phyloP scores from a whole-genome alignment of 371 early-diverging fungal genomes.

The Haplosporangium sp. region DNA sequence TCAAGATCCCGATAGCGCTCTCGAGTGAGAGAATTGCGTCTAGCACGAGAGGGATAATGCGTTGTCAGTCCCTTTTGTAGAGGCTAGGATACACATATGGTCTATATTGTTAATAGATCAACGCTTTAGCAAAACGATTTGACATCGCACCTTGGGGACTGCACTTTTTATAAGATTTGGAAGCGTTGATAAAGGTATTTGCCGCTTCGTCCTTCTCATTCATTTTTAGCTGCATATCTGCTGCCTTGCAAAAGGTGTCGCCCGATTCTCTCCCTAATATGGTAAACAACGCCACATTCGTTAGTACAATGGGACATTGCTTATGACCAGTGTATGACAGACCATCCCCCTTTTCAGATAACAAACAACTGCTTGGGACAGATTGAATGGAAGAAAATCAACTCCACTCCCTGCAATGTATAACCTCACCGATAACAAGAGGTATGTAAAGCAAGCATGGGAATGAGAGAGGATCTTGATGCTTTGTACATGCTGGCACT shows the following conservation, averaged over 20 bases:
- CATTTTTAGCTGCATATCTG: constrained; percentile 74
- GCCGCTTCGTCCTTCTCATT: constrained; percentile 89
- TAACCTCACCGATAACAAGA: neutral
- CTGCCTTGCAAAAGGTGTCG: constrained; percentile 87
- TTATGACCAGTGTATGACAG: neutral
- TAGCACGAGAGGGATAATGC: constrained; percentile 26
- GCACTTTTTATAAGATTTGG: constrained; percentile 88
- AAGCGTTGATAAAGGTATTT: constrained; percentile 83
- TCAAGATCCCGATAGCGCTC: constrained; percentile 82
- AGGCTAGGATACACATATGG: too few species aligned
- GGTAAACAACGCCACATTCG: neutral
- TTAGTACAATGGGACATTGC: neutral
- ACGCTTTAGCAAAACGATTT: neutral
- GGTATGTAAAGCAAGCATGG: neutral
- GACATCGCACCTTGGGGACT: constrained; percentile 74
- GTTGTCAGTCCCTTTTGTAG: neutral
- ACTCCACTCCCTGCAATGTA: neutral
- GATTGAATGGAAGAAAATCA: neutral
- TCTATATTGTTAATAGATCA: too few species aligned
- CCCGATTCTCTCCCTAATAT: constrained; percentile 90
- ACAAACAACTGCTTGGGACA: neutral
- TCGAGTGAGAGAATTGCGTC: constrained; percentile 82
- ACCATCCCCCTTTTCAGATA: neutral
- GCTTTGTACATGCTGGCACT: constrained; percentile 9
- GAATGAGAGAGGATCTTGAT: neutral